These are phyloP conservation scores for Emmonsiellopsis sp. DNA, from an alignment of 2,329 filamentous ascomycete species.

Conservation along the genomic window DNA sequence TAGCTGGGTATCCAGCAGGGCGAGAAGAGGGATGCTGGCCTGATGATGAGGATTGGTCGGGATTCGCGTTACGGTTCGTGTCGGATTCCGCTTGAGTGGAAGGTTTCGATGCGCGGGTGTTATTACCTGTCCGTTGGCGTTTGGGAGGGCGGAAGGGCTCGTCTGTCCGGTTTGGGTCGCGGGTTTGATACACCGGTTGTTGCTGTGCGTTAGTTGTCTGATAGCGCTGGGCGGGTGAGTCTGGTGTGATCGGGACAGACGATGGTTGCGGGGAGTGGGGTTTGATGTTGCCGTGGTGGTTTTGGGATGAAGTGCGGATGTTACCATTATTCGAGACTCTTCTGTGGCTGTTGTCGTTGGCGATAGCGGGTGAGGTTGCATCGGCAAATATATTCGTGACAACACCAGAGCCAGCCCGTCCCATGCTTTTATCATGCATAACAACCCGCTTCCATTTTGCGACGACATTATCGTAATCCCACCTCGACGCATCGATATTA, in stretches of 20 bases:
- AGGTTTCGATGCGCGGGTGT: background rate
- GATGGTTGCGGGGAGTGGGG: background rate
- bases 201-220: background rate
- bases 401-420: slow-evolving; percentile 14
- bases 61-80: background rate
- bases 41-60: background rate
- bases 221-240: background rate
- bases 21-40: background rate
- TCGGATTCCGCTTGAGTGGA: slow-evolving; percentile 1
- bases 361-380: background rate
- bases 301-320: background rate
- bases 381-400: slow-evolving; percentile 3
- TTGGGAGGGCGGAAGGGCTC: slow-evolving; percentile 9
- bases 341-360: background rate
- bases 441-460: slow-evolving; percentile 40
- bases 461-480: slow-evolving; percentile 40
- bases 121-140: slow-evolving; percentile 7
- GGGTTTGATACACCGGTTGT: slow-evolving; percentile 5
- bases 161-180: slow-evolving; percentile 7
- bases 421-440: slow-evolving; percentile 36
- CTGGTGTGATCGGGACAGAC: background rate
- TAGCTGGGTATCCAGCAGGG: slow-evolving; percentile 2
- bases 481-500: slow-evolving; percentile 26
- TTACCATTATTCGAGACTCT: background rate
- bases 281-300: background rate